These are phyloP conservation scores for Begonia loranthoides DNA, from an alignment of 306 rosid species.

Conservation along the genomic window DNA sequence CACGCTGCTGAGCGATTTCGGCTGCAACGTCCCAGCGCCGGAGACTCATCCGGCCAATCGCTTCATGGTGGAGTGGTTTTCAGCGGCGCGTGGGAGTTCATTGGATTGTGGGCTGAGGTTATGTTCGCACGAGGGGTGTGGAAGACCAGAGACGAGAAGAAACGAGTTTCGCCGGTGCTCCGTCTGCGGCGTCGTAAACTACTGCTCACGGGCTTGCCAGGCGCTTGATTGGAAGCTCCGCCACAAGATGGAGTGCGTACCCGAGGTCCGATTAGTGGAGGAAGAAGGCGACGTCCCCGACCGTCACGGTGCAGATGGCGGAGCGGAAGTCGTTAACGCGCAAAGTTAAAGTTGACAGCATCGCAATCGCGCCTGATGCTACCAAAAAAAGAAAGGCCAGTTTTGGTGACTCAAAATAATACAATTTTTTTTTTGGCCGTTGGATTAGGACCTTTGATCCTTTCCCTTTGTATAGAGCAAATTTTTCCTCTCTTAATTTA, in stretches of 20 bases:
- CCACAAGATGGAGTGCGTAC: slow-evolving; percentile 66
- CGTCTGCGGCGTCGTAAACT: slow-evolving; percentile 69
- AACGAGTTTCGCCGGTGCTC: slow-evolving; percentile 91
- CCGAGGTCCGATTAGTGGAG: slow-evolving; percentile 55
- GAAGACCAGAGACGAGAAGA: slow-evolving; percentile 73
- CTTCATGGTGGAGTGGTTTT: slow-evolving; percentile 67
- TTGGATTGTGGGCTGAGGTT: slow-evolving; percentile 44
- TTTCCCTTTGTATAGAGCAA: too few relatives aligned
- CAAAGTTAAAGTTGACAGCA: slow-evolving; percentile 21
- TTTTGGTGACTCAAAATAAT: not conserved
- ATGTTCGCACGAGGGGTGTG: slow-evolving; percentile 80
- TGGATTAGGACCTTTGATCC: not conserved
- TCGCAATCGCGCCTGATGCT: not conserved
- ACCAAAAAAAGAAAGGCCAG: not conserved
- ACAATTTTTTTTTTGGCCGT: not conserved
- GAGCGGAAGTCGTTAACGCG: slow-evolving; percentile 18
- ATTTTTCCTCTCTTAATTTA: too few relatives aligned
- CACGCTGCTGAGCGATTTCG: slow-evolving; percentile 71
- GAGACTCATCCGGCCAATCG: slow-evolving; percentile 58
- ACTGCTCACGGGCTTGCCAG: slow-evolving; percentile 94
- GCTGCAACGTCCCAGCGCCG: slow-evolving; percentile 77
- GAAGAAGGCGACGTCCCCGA: slow-evolving; percentile 41
- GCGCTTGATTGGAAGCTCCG: slow-evolving; percentile 94
- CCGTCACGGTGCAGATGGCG: slow-evolving; percentile 22
- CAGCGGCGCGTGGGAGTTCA: slow-evolving; percentile 11